Evolutionary conservation across 2,329 filamentous ascomycete species (phyloP).

Genomic region (Gliomastix tumulicola): DNA sequence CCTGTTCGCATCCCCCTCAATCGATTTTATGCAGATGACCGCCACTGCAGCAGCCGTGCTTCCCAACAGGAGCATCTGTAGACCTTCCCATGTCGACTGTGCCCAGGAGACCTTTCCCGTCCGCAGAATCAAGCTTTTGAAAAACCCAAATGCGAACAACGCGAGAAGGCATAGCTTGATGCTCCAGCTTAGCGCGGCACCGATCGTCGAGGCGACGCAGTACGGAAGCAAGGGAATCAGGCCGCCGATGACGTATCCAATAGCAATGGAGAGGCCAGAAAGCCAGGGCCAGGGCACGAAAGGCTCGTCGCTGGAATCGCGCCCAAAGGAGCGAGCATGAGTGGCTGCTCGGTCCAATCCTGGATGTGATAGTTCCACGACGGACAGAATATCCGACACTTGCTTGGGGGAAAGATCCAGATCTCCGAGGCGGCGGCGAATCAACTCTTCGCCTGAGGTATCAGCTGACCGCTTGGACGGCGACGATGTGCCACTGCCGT

Average conservation of each 20-base stretch:
- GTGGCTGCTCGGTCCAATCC: neutral
- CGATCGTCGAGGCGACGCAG: slow-evolving; percentile 39
- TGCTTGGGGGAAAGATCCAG: slow-evolving; percentile 15
- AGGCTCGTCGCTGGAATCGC: slow-evolving; percentile 8
- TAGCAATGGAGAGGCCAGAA: slow-evolving; percentile 51
- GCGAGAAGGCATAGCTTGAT: slow-evolving; percentile 45
- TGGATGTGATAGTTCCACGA: neutral
- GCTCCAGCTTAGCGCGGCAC: slow-evolving; percentile 41
- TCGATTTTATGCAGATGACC: neutral
- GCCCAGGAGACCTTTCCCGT: neutral
- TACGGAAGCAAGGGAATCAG: slow-evolving; percentile 57
- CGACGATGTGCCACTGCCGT: too few species aligned
- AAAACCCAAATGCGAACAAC: slow-evolving; percentile 48
- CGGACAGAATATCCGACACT: slow-evolving; percentile 2
- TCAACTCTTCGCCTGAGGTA: slow-evolving; percentile 5
- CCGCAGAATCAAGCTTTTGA: slow-evolving; percentile 37
- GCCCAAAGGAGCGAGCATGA: too few species aligned
- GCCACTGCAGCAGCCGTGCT: slow-evolving; percentile 17
- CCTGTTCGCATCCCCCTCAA: too few species aligned
- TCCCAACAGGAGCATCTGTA: slow-evolving; percentile 17
- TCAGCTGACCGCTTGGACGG: too few species aligned
- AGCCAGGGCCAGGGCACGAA: slow-evolving; percentile 26
- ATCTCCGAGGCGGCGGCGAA: slow-evolving; percentile 23
- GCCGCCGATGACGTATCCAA: slow-evolving; percentile 57
- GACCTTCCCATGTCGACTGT: slow-evolving; percentile 1